Percentiles rank a stretch among this genome's conserved stretches.
Conservation (phyloP, 371 early-diverging fungal species). For the Actinomortierella ambigua region DNA sequence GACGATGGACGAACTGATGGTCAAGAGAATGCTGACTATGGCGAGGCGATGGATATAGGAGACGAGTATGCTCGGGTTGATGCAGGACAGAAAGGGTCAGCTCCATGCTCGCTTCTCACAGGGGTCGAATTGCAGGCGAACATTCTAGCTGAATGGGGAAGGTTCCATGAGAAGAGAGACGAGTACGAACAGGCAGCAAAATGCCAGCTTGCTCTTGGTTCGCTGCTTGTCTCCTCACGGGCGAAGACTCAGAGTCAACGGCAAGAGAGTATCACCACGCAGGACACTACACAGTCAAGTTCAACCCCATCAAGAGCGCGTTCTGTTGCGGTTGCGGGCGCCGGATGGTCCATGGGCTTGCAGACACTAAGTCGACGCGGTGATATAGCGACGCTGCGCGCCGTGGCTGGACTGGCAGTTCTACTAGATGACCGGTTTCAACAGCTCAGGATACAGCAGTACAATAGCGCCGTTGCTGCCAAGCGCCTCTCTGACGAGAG, state of each 20-base stretch:
- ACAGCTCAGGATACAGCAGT: constrained; percentile 13
- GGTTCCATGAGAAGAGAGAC: constrained; percentile 14
- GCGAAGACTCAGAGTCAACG: not conserved
- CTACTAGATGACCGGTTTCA: constrained; percentile 25
- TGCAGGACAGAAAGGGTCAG: not conserved
- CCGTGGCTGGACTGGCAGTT: constrained; percentile 35
- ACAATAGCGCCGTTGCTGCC: constrained; percentile 5
- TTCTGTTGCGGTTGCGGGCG: constrained; percentile 10
- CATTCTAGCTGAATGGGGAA: constrained; percentile 42
- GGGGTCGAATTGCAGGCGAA: constrained; percentile 14
- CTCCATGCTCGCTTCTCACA: not conserved
- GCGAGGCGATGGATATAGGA: not conserved
- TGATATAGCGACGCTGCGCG: constrained; percentile 29
- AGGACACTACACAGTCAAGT: not conserved
- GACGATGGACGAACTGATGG: constrained; percentile 3
- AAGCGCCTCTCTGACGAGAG: too few species aligned
- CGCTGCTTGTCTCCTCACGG: constrained; percentile 3
- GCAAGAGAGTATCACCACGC: not conserved
- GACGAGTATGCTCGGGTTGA: not conserved
- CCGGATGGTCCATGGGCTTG: constrained; percentile 1
- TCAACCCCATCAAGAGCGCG: constrained; percentile 1
- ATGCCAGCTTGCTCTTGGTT: constrained; percentile 31
- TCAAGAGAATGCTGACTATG: not conserved
- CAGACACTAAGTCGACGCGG: constrained; percentile 32
- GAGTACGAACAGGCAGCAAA: constrained; percentile 41